phyloP scores from a whole-genome alignment of 2,329 filamentous ascomycete species.

The Zelopaecilomyces penicillatus region DNA sequence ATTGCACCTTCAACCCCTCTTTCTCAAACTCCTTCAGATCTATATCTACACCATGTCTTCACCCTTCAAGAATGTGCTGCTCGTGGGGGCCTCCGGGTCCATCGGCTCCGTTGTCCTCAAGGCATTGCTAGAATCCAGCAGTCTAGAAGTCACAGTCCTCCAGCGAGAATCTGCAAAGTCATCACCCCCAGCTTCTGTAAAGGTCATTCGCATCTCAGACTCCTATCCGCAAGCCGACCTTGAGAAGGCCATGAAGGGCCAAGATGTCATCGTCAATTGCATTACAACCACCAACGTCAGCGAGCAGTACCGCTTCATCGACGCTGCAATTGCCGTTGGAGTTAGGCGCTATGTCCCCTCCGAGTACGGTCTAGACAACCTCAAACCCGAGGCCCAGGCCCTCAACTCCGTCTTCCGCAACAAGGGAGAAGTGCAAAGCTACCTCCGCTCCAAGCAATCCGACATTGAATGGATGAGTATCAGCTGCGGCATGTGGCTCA shows the following conservation, averaged over 20 bases:
- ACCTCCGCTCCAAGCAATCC: conserved; percentile 13
- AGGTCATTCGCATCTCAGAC: neutral
- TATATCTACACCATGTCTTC: too few relatives aligned
- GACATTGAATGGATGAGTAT: conserved; percentile 11
- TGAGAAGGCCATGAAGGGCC: conserved; percentile 5
- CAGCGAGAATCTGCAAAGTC: conserved; percentile 1
- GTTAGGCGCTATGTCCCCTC: conserved; percentile 45
- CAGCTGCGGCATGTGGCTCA: conserved; percentile 12
- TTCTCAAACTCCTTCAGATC: too few relatives aligned
- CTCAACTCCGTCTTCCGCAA: conserved; percentile 10
- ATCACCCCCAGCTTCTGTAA: neutral
- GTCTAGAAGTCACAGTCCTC: neutral
- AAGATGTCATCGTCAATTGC: conserved; percentile 28
- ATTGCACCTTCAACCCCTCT: too few relatives aligned
- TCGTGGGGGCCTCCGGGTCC: conserved; percentile 1
- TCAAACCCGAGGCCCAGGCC: conserved; percentile 7
- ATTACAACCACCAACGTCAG: conserved; percentile 21
- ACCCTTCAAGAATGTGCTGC: neutral
- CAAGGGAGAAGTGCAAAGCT: conserved; percentile 13
- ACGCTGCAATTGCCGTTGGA: conserved; percentile 42
- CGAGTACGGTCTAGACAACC: conserved; percentile 33
- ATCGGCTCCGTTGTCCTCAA: neutral
- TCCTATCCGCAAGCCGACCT: neutral
- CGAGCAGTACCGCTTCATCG: conserved; percentile 39
- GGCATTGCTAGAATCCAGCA: neutral